These are phyloP conservation scores for Bathelium albidoporum DNA, from an alignment of 495 filamentous ascomycete genomes.

Conservation along the genomic window DNA sequence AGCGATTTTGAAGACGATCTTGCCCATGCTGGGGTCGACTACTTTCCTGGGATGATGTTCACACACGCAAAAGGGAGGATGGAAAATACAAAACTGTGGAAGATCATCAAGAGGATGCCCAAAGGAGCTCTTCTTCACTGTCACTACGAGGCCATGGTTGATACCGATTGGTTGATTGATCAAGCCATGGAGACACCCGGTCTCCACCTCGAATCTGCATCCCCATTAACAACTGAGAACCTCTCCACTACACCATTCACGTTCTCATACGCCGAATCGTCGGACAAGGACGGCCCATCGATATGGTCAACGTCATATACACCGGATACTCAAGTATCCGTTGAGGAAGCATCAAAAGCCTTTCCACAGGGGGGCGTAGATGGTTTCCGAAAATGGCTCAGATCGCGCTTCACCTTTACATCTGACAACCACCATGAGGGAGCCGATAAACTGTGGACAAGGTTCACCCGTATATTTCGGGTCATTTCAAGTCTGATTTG, in stretches of 20 bases:
- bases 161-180: conserved; percentile 66
- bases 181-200: conserved; percentile 62
- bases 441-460: conserved; percentile 67
- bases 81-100: conserved; percentile 75
- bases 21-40: conserved; percentile 43
- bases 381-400: conserved; percentile 75
- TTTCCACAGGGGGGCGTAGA: conserved; percentile 60
- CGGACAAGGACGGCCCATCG: conserved; percentile 15
- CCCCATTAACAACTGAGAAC: conserved; percentile 41
- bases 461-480: conserved; percentile 60
- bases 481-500: conserved; percentile 62
- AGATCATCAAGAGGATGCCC: conserved; percentile 74
- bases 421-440: conserved; percentile 71
- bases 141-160: conserved; percentile 82
- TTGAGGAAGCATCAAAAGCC: conserved; percentile 54
- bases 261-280: conserved; percentile 45
- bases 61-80: conserved; percentile 65
- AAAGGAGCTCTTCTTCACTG: conserved; percentile 86
- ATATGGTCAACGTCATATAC: conserved; percentile 59
- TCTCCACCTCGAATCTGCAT: conserved; percentile 54
- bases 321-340: conserved; percentile 42
- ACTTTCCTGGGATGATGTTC: conserved; percentile 86
- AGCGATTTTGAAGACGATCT: conserved; percentile 54
- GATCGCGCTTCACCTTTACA: conserved; percentile 56
- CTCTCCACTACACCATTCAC: conserved; percentile 38